Base-by-base conservation (phyloP, 1,284 basidiomycete species). In the Irpex sp. region DNA sequence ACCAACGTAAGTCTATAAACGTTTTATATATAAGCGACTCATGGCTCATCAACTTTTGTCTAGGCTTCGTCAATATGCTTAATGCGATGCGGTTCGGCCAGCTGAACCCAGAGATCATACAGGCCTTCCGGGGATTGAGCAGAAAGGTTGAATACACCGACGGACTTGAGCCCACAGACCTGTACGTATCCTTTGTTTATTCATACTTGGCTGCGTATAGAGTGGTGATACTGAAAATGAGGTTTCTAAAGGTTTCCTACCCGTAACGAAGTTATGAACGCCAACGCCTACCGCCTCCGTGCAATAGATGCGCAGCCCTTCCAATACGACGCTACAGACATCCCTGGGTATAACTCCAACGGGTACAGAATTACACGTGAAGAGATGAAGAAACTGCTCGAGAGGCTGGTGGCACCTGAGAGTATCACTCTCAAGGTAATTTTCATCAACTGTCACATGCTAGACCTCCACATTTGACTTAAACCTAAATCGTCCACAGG, bases 81-180 rank as follows among this genome's bases (percentile, higher is more conserved):
- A 88, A 88, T 67, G 81, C 84, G 53, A 87, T 90, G 85, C 80
- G 88, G 33, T 84, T 82, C 54, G 88, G 88, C 0, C 67, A 67
- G 2, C 68, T 89, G 14, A 77, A 78, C 36, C 58, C 64, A 57
- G 72, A 75, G 55, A 80, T 80, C 2, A 80, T 86, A n/a, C 64
- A 71, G 5, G 77, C 78, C 8, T 93, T 95, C 66, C 82, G 77
- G 64, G 69, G 71, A 0, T 79, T 90, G 37, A 87, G 90, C 61
- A 78, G 86, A 54, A 66, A 72, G 5, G 81, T 96, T 3, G 65
- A 75, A 1, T 88, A 88, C 64, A 74, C 80, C 6, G 92, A 94
- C 69, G 91, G 87, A 0, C 81, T 94, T 28, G 88, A 83, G 49
- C 86, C 94, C 0, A 96, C 93, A 0, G 92, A 96, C 72, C 73